phyloP scores from a whole-genome alignment of 495 filamentous ascomycete genomes.

The Neurospora sp. region DNA sequence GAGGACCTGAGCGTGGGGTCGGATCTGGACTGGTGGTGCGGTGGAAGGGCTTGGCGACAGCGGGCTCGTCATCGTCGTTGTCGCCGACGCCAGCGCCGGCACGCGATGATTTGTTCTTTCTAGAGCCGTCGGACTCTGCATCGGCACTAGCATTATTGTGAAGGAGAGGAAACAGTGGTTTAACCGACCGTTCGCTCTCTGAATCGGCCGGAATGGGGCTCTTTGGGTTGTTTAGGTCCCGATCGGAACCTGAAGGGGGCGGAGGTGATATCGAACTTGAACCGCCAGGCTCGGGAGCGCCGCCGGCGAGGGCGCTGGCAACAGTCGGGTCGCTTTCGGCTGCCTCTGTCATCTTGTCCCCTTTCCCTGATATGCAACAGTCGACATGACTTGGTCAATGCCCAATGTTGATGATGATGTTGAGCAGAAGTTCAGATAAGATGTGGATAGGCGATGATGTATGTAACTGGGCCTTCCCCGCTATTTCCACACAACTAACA shows the following conservation, averaged over 20 bases:
- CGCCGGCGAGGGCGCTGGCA: background rate
- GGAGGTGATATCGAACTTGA: background rate
- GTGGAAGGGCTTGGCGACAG: conserved; percentile 52
- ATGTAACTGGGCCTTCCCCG: background rate
- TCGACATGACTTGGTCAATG: background rate
- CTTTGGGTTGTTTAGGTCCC: background rate
- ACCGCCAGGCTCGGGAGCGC: background rate
- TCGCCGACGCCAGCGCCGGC: conserved; percentile 25
- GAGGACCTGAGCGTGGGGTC: conserved; percentile 15
- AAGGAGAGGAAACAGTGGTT: conserved; percentile 30
- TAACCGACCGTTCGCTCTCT: background rate
- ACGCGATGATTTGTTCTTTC: conserved; percentile 1
- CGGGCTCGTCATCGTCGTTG: conserved; percentile 56
- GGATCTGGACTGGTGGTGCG: conserved; percentile 49
- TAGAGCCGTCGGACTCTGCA: conserved; percentile 15
- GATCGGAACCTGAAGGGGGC: background rate
- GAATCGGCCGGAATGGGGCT: conserved; percentile 1
- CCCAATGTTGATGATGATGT: background rate
- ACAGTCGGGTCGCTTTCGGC: background rate
- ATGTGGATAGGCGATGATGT: background rate
- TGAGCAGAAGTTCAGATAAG: background rate
- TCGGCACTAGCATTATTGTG: conserved; percentile 33
- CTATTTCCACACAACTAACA: background rate
- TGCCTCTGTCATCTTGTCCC: conserved; percentile 1
- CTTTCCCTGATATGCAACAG: background rate